Base-by-base conservation (phyloP, 495 filamentous ascomycete species). In the Penicillium simplicissimum region DNA sequence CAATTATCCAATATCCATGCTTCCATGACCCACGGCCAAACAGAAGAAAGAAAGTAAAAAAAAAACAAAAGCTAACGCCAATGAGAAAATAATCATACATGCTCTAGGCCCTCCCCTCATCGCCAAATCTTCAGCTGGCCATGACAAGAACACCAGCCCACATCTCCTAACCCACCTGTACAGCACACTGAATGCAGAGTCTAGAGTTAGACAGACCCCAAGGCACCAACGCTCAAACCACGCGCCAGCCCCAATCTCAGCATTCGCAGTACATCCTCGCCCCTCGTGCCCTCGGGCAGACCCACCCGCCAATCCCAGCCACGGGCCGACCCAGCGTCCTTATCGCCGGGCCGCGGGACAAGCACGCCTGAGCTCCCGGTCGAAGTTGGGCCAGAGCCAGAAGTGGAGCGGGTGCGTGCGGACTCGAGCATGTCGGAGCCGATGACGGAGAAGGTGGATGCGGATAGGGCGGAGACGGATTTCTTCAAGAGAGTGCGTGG, bases 271-370 rank as follows among this genome's bases (percentile, higher is more conserved):
- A 97, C 76, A 67, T 93, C 89, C 64, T 82, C 78, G 0, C 85
- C 90, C 55, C 67, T 85, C 11, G 79, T 81, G 33, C 78, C 76
- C 47, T 82, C 84, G 13, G 77, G 68, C 54, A 94, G 71, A 11
- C 84, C 84, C 7, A 75, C 79, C 62, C 93, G 76, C 93, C 93
- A 97, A 75, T 97, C 93, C 93, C 93, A 96, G 0, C 88, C 88
- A 54, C 90, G 79, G 58, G 75, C 73, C 17, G 60, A 59, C 21
- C 52, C 56, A 33, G 76, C 73, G 13, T 76, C 78, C 65, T 82
- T 79, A 33, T 70, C 70, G 37, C 66, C 64, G 1, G 69, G 65
- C 23, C 68, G 68, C 17, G 76, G 75, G 4, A 87, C 79, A 21
- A 88, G 68, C 31, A 88, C 83, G 0, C 80, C 81, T 31, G 82